A percentile compares a stretch with the other conserved stretches of the same genome.
Evolutionary conservation across 2,329 filamentous ascomycete species (phyloP).

Genomic region (Daldinia sp.): DNA sequence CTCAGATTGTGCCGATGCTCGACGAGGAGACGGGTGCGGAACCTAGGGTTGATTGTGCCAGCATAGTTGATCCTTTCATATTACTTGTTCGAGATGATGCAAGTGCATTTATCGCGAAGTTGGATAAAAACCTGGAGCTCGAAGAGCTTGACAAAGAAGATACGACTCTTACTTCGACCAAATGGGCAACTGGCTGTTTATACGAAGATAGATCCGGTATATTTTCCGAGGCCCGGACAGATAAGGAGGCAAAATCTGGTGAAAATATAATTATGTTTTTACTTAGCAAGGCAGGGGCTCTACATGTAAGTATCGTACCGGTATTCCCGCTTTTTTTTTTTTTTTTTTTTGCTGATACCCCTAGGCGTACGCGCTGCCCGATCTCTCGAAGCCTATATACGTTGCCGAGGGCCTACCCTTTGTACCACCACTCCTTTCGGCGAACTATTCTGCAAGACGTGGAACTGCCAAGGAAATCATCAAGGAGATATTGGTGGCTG

Average conservation of each 20-base stretch:
- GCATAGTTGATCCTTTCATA: slow-evolving; percentile 86
- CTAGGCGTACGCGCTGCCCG: slow-evolving; percentile 79
- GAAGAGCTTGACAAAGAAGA: slow-evolving; percentile 79
- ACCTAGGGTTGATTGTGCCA: slow-evolving; percentile 78
- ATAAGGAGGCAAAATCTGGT: slow-evolving; percentile 51
- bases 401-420: slow-evolving; percentile 79
- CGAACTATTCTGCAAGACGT: slow-evolving; percentile 74
- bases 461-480: slow-evolving; percentile 76
- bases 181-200: slow-evolving; percentile 85
- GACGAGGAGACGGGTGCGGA: slow-evolving; percentile 90
- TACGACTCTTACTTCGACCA: slow-evolving; percentile 63
- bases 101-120: slow-evolving; percentile 79
- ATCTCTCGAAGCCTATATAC: slow-evolving; percentile 76
- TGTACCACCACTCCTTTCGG: slow-evolving; percentile 77
- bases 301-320: slow-evolving; percentile 68
- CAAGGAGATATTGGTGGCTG: slow-evolving; percentile 81
- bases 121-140: slow-evolving; percentile 82
- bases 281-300: slow-evolving; percentile 75
- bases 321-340: neutral
- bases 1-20: slow-evolving; percentile 90
- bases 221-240: slow-evolving; percentile 56
- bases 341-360: slow-evolving; percentile 32
- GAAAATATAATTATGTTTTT: slow-evolving; percentile 77
- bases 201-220: slow-evolving; percentile 73
- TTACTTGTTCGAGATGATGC: slow-evolving; percentile 84